Base-by-base conservation (phyloP, 768 basidiomycete genomes). In the Termitomyces sp. region DNA sequence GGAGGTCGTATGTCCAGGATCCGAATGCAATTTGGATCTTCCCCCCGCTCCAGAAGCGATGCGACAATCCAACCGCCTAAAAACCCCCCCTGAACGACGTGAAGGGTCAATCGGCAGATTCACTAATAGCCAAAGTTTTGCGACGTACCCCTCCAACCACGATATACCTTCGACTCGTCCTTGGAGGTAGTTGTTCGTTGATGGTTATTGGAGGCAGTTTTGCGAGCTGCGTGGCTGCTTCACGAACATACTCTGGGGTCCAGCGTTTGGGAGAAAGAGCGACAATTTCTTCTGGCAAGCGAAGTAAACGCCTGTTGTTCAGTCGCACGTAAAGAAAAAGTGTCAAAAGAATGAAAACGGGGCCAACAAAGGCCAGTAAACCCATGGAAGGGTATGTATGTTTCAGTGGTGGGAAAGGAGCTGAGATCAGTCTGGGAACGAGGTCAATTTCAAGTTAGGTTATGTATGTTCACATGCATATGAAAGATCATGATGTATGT, bases 51-150 rank as follows among this genome's bases (percentile, higher is more conserved):
- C 3, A 91, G 55, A 2, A 91, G 72, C 41, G 88, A 82, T 0
- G 82, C 72, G 3, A 86, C 83, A 35, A 91, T 84, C 89, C 89
- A 91, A 7, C 87, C 86, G 12, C 89, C 89, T 3, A 90, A 68
- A 56, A 90, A 89, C 0, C 89, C 89, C 4, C 83, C 81, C 88
- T 89, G 36, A n/a, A 13, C n/a, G 16, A 54, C 22, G 11, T 31
- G 12, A 48, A 33, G 33, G 16, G 33, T 36, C 44, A 56, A 51
- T 18, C 29, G 22, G 27, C 25, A 49, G 15, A 35, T 32, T 15
- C 12, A 23, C 53, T 11, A 42, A 23, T 49, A 7, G 15, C 25
- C 7, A 20, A 13, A 32, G 25, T 15, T 40, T 39, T 48, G n/a
- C 1, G 41, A 63, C 58, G 38, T 41, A 78, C 87, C 60, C 89